Evolutionary conservation across 108 stramenopile species (phyloP).

Genomic region (Cyclotella cryptica): DNA sequence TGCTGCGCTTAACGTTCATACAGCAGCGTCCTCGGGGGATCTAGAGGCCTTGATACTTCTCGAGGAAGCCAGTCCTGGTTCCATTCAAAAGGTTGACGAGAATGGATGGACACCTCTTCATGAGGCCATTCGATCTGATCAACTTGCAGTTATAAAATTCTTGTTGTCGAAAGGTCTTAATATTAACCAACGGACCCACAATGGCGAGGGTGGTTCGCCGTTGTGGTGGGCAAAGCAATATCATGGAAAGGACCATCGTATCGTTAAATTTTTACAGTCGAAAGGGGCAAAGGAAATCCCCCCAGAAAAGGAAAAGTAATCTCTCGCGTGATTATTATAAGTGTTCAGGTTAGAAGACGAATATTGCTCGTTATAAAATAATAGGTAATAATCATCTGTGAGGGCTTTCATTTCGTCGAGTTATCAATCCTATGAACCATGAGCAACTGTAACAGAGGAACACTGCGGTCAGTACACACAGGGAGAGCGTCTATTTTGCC

Average conservation of each 20-base stretch:
- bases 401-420: too few relatives aligned
- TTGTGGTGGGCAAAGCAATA: slow-evolving; percentile 50
- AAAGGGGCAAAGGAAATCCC: slow-evolving; percentile 29
- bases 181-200: slow-evolving; percentile 46
- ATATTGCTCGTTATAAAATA: too few relatives aligned
- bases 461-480: too few relatives aligned
- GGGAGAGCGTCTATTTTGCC: too few relatives aligned
- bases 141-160: slow-evolving; percentile 66
- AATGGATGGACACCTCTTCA: slow-evolving; percentile 87
- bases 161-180: slow-evolving; percentile 53
- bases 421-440: too few relatives aligned
- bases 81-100: slow-evolving; percentile 29
- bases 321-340: too few relatives aligned
- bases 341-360: too few relatives aligned
- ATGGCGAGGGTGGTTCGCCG: slow-evolving; percentile 45
- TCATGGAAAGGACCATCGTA: slow-evolving; percentile 24
- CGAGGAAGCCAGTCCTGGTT: slow-evolving; percentile 4
- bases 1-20: slow-evolving; percentile 51
- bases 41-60: slow-evolving; percentile 28
- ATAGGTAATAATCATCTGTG: too few relatives aligned
- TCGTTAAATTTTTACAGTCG: slow-evolving; percentile 35
- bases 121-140: slow-evolving; percentile 80
- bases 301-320: slow-evolving; percentile 17
- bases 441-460: too few relatives aligned
- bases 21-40: slow-evolving; percentile 64